Percentiles rank a stretch among this genome's conserved stretches.
Conservation (phyloP, 352 stramenopile species). For the Phytophthora boehmeriae region DNA sequence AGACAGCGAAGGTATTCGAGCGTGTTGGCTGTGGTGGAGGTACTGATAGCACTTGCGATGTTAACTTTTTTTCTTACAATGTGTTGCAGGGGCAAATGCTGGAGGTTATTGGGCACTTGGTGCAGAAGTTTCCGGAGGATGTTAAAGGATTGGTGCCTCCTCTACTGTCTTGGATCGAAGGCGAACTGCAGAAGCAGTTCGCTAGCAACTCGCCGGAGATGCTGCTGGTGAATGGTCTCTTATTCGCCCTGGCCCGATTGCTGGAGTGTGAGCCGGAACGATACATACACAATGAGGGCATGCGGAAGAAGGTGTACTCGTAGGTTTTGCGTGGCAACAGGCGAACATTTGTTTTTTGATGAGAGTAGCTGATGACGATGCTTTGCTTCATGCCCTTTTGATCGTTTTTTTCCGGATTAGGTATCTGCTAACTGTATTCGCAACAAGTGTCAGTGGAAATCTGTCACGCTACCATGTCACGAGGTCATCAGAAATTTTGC, state of each 20-base stretch:
- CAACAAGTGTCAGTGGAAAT: slow-evolving; percentile 63
- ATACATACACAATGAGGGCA: slow-evolving; percentile 41
- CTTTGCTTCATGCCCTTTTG: slow-evolving; percentile 9
- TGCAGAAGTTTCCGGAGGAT: slow-evolving; percentile 53
- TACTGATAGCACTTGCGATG: background rate
- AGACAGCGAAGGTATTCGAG: slow-evolving; percentile 60
- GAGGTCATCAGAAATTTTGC: slow-evolving; percentile 60
- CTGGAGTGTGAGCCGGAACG: slow-evolving; percentile 57
- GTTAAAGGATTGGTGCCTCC: slow-evolving; percentile 30
- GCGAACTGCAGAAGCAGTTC: slow-evolving; percentile 79
- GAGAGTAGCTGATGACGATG: background rate
- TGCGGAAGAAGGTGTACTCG: slow-evolving; percentile 72
- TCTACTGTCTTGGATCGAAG: slow-evolving; percentile 73
- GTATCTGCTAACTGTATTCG: slow-evolving; percentile 64
- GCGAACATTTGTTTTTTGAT: background rate
- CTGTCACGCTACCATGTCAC: slow-evolving; percentile 73
- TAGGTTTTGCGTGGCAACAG: slow-evolving; percentile 27
- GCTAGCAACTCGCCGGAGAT: slow-evolving; percentile 65
- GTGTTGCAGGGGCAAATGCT: slow-evolving; percentile 55
- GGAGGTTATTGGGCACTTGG: slow-evolving; percentile 63
- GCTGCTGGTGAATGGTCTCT: slow-evolving; percentile 72
- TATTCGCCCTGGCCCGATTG: slow-evolving; percentile 64
- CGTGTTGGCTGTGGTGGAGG: background rate
- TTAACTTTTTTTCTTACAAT: background rate
- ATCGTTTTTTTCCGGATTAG: slow-evolving; percentile 21